These are phyloP conservation scores for Piper longum DNA, from an alignment of 164 flowering plant genomes.

Conservation along the genomic window DNA sequence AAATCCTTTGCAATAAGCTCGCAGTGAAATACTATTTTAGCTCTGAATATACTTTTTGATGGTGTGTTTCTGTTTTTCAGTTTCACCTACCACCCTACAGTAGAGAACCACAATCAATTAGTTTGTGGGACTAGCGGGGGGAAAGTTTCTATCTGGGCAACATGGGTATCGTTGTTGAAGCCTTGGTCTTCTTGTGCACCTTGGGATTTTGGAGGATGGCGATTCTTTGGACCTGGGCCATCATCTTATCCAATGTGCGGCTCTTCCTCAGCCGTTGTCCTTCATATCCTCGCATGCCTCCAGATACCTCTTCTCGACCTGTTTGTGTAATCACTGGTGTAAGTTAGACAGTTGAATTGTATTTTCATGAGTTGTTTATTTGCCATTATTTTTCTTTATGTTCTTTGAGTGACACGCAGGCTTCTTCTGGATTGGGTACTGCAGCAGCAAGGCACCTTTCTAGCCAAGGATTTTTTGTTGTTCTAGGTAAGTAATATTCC, in stretches of 20 bases:
- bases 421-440: conserved; percentile 83
- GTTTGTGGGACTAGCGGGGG: too few species aligned
- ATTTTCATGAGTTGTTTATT: background rate
- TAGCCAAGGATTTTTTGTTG: conserved; percentile 53
- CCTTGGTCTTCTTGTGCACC: conserved; percentile 22
- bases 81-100: too few species aligned
- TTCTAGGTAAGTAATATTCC: conserved; percentile 43
- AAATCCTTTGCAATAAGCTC: too few species aligned
- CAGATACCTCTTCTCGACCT: conserved; percentile 15
- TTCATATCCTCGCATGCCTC: conserved; percentile 21
- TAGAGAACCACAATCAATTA: too few species aligned
- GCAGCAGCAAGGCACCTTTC: conserved; percentile 65
- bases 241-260: conserved; percentile 33
- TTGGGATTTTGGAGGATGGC: conserved; percentile 53
- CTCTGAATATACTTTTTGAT: too few species aligned
- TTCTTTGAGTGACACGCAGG: conserved; percentile 26
- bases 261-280: conserved; percentile 16
- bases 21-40: too few species aligned
- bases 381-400: background rate
- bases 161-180: conserved; percentile 8
- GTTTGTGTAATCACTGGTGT: conserved; percentile 84
- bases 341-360: conserved; percentile 6
- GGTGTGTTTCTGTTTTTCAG: too few species aligned
- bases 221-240: conserved; percentile 39
- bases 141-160: background rate